Conservation (phyloP, 2,329 filamentous ascomycete genomes). For the Colletotrichum siamense region DNA sequence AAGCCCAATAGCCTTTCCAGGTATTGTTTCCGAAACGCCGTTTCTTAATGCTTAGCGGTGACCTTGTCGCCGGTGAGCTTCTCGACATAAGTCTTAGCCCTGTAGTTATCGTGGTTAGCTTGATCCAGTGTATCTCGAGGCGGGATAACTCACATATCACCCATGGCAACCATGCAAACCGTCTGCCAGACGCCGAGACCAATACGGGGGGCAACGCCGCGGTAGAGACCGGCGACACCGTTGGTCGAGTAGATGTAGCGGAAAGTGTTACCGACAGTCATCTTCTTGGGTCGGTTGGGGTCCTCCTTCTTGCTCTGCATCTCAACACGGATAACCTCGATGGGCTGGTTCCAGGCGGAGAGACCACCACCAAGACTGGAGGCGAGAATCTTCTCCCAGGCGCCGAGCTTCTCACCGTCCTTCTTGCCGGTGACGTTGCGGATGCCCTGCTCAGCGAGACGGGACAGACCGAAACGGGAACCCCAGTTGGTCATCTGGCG, state of each 20-base stretch:
- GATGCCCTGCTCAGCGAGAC: constrained; percentile 90
- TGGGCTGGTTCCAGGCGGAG: constrained; percentile 98
- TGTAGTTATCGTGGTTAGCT: constrained; percentile 38
- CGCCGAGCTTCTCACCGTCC: constrained; percentile 76
- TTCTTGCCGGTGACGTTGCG: constrained; percentile 80
- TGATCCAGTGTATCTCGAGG: neutral
- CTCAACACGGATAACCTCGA: constrained; percentile 99
- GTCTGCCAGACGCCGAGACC: constrained; percentile 98
- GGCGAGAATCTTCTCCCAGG: constrained; percentile 87
- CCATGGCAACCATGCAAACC: constrained; percentile 98
- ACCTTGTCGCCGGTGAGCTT: constrained; percentile 68
- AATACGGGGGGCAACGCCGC: constrained; percentile 92
- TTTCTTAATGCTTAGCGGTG: constrained; percentile 70
- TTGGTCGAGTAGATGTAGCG: constrained; percentile 91
- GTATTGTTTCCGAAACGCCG: constrained; percentile 35
- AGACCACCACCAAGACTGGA: constrained; percentile 90
- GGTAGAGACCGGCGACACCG: constrained; percentile 91
- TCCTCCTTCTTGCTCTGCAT: constrained; percentile 99
- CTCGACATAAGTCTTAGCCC: constrained; percentile 72
- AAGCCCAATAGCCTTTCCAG: constrained; percentile 13
- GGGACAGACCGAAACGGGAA: constrained; percentile 90
- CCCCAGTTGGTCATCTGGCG: constrained; percentile 99
- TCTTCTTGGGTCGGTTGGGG: constrained; percentile 97
- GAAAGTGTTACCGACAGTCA: constrained; percentile 89
- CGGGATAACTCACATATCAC: constrained; percentile 80